A percentile compares a stretch with the other conserved stretches of the same genome.
Evolutionary conservation across 2,329 filamentous ascomycete species (phyloP).

Genomic region (Chaetomium strumarium): DNA sequence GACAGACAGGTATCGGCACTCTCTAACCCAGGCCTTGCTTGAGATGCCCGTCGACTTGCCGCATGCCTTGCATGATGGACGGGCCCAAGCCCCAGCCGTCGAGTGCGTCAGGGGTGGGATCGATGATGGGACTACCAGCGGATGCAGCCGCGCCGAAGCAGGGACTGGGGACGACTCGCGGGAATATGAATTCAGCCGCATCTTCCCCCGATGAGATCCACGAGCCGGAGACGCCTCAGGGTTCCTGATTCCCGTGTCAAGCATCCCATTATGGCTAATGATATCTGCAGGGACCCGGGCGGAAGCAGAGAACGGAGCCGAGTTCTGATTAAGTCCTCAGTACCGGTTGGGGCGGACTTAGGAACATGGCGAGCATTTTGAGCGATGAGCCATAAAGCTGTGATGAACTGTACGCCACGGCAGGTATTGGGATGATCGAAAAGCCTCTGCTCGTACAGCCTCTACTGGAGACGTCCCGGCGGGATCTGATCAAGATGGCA

Average conservation of each 20-base stretch:
- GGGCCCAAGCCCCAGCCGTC: slow-evolving; percentile 17
- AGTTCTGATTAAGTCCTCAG: too few relatives aligned
- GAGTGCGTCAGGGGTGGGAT: slow-evolving; percentile 21
- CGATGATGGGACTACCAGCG: slow-evolving; percentile 1
- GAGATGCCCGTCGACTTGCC: slow-evolving; percentile 18
- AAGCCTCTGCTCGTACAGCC: too few relatives aligned
- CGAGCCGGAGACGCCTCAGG: slow-evolving; percentile 16
- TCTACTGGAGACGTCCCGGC: too few relatives aligned
- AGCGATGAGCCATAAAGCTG: too few relatives aligned
- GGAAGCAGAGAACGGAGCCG: too few relatives aligned
- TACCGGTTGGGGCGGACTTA: too few relatives aligned
- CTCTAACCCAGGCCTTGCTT: background rate
- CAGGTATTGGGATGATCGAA: too few relatives aligned
- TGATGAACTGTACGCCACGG: too few relatives aligned
- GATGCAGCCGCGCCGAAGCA: slow-evolving; percentile 13
- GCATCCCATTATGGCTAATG: slow-evolving; percentile 9
- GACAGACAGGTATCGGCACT: slow-evolving; percentile 6
- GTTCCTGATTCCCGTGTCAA: slow-evolving; percentile 13
- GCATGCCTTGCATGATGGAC: slow-evolving; percentile 22
- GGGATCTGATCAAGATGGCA: too few relatives aligned
- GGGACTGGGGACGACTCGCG: slow-evolving; percentile 7
- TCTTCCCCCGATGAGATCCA: slow-evolving; percentile 13
- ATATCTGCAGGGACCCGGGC: background rate
- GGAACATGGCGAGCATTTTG: too few relatives aligned
- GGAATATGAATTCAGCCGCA: slow-evolving; percentile 16